Evolutionary conservation across 179 eudicot genomes (phyloP), one percentile per base, ranked within the genome.

Genomic region (Beta lomatogona): DNA sequence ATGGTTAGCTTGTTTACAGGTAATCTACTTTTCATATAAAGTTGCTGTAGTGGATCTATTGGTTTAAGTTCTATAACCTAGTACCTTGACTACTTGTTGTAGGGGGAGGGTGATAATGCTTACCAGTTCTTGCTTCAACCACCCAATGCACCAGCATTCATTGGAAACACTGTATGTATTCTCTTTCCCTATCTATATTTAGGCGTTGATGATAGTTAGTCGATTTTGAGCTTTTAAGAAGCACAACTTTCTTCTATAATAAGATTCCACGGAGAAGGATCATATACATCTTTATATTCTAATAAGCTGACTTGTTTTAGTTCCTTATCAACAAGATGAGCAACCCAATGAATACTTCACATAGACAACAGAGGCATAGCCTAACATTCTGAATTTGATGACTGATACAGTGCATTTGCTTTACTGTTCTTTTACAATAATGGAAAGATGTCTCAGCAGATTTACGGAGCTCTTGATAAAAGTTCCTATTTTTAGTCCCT

Each of bases 101-200:
- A 95, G 98, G 90, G 77, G 83, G 97, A 91, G 82, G 95, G 97
- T 45, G 87, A 85, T 80, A 89, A 94, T 86, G 88, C 97, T 54
- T 95, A 93, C 84, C 98, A 94, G 79, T 95, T 95, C 79, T 94
- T 94, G 86, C 90, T 95, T 87, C 99, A 95, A 82, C 98, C 99
- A 80, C 94, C 95, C 83, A 87, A 89, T 77, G 91, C 94, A 82
- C 90, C 99, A 7, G 94, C 98, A 79, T 95, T 95, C 84, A 92
- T 95, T 71, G 99, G 99, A 58, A 95, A 95, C 84, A 92, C 95
- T 50, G 99, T 94, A 89, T 84, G 95, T 88, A 61, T 67, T 14
- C 52, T 68, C 65, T 41, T 28, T 25, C 18, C 55, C 58, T 44
- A 50, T 13, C 44, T 64, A 0, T 28, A 64, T 25, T 64, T 11